A percentile compares a stretch with the other conserved stretches of the same genome.
Conservation (phyloP, 2,329 filamentous ascomycete genomes). For the Neonectria faginata region DNA sequence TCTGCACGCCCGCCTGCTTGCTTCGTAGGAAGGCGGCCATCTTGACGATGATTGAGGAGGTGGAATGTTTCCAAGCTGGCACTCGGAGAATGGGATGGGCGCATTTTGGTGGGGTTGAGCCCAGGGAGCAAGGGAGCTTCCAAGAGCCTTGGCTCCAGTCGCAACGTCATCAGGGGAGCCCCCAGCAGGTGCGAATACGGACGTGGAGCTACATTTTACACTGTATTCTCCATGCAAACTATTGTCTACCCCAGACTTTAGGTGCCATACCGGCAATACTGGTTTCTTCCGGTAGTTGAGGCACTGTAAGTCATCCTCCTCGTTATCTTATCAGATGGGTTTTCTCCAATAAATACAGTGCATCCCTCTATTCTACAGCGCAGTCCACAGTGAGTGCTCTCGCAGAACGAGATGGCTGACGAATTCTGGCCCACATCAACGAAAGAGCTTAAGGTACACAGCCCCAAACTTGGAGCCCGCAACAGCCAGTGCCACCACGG, state of each 20-base stretch:
- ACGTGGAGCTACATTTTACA: background rate
- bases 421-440: constrained; percentile 9
- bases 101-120: constrained; percentile 39
- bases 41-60: constrained; percentile 35
- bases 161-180: constrained; percentile 26
- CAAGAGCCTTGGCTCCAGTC: constrained; percentile 31
- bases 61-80: constrained; percentile 27
- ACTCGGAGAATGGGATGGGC: constrained; percentile 33
- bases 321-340: background rate
- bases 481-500: constrained; percentile 1
- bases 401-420: background rate
- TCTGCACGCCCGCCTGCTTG: constrained; percentile 93
- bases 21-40: constrained; percentile 92
- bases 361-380: background rate
- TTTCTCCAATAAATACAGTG: background rate
- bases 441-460: constrained; percentile 9
- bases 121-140: constrained; percentile 32
- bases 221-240: background rate
- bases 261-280: background rate
- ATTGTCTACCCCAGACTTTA: background rate
- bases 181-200: background rate
- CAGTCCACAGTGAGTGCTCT: background rate
- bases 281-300: background rate
- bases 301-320: background rate
- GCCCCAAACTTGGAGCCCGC: constrained; percentile 15